These are phyloP conservation scores for Lichtheimia corymbifera DNA, from an alignment of 371 early-diverging fungal species.

Conservation along the genomic window DNA sequence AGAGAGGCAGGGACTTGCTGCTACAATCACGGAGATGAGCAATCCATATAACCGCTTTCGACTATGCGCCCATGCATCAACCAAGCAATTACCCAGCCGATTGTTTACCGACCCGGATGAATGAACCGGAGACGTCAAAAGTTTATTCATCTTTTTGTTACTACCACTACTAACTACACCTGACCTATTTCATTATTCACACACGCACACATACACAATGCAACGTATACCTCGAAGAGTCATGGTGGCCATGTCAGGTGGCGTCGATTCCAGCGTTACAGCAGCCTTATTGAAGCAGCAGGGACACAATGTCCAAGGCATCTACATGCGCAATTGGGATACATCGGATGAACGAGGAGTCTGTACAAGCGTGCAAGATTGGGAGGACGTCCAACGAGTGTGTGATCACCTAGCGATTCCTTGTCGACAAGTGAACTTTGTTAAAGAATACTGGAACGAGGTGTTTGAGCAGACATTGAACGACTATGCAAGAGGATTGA, in stretches of 20 bases:
- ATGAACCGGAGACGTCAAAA: not conserved
- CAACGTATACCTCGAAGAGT: constrained; percentile 33
- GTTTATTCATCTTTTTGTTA: not conserved
- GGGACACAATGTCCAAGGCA: constrained; percentile 71
- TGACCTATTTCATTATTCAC: not conserved
- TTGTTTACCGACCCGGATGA: not conserved
- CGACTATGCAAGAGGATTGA: constrained; percentile 71
- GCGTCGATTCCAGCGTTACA: constrained; percentile 90
- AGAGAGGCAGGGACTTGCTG: not conserved
- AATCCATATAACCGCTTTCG: not conserved
- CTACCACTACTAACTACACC: not conserved
- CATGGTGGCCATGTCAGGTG: constrained; percentile 85
- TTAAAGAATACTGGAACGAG: constrained; percentile 88
- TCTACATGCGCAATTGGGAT: constrained; percentile 97
- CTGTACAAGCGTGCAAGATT: constrained; percentile 81
- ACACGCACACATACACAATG: not conserved
- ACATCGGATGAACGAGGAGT: constrained; percentile 77
- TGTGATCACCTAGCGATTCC: constrained; percentile 69
- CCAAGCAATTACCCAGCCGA: too few species aligned
- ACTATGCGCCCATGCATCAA: constrained; percentile 2
- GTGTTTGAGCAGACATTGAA: constrained; percentile 82
- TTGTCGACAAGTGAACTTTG: constrained; percentile 73
- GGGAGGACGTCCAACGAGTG: constrained; percentile 79
- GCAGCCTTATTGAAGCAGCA: constrained; percentile 70
- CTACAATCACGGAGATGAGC: not conserved